These are phyloP conservation scores for Neofusicoccum parvum DNA, from an alignment of 2,329 filamentous ascomycete species.

Conservation along the genomic window DNA sequence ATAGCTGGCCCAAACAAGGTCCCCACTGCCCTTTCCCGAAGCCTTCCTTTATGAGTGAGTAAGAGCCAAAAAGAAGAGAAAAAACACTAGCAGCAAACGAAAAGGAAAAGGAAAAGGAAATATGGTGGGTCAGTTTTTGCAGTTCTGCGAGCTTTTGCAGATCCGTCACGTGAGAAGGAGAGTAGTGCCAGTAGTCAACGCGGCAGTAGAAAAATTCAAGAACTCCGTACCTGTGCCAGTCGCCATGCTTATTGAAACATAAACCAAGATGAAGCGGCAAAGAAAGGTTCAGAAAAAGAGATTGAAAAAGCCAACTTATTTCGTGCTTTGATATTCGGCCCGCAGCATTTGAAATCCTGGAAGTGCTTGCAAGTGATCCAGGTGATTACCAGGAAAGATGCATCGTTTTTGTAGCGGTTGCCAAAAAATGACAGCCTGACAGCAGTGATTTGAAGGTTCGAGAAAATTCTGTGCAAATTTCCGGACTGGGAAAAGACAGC, in stretches of 20 bases:
- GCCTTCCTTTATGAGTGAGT: too few relatives aligned
- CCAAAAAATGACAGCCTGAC: neutral
- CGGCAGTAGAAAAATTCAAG: neutral
- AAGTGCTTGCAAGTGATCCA: neutral
- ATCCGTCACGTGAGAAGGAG: too few relatives aligned
- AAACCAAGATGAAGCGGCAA: neutral
- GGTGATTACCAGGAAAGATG: neutral
- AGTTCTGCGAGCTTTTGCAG: too few relatives aligned
- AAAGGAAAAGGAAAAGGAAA: too few relatives aligned
- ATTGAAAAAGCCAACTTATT: neutral
- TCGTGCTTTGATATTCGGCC: neutral
- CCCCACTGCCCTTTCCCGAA: too few relatives aligned
- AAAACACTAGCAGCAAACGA: too few relatives aligned
- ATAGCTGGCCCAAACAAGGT: too few relatives aligned
- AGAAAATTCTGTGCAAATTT: neutral
- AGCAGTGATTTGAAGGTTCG: neutral
- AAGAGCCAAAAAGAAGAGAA: too few relatives aligned
- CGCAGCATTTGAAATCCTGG: neutral
- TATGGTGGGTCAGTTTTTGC: too few relatives aligned
- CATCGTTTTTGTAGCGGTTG: neutral
- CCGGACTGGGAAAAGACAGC: neutral
- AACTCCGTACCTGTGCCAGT: conserved; percentile 19
- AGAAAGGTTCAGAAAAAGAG: neutral
- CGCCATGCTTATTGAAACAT: conserved; percentile 15
- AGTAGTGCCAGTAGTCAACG: too few relatives aligned